Conservation (phyloP, 495 filamentous ascomycete species). For the Aspergillus leporis region DNA sequence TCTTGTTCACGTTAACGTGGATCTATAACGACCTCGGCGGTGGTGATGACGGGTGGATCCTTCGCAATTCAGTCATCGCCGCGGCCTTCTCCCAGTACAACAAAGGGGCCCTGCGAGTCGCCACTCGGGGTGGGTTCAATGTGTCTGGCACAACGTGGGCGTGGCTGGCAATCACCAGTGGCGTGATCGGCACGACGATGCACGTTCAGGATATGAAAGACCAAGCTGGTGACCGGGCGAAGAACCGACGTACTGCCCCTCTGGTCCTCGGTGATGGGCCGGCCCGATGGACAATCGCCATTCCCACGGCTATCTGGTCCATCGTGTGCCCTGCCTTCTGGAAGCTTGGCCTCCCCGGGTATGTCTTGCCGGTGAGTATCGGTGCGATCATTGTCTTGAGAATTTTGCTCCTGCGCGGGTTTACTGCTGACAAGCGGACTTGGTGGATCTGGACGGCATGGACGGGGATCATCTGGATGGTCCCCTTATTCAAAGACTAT, state of each 20-base stretch:
- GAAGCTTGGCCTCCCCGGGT: slow-evolving; percentile 19
- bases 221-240: slow-evolving; percentile 43
- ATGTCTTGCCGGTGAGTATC: neutral
- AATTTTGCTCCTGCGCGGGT: neutral
- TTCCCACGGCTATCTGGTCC: slow-evolving; percentile 45
- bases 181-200: slow-evolving; percentile 50
- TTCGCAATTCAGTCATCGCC: slow-evolving; percentile 49
- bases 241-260: slow-evolving; percentile 42
- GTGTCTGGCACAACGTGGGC: neutral
- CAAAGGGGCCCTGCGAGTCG: slow-evolving; percentile 28
- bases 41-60: slow-evolving; percentile 35
- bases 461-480: too few species aligned
- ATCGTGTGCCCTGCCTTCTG: slow-evolving; percentile 39
- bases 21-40: slow-evolving; percentile 59
- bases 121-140: neutral
- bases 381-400: neutral
- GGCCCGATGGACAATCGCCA: slow-evolving; percentile 40
- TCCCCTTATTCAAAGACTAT: too few species aligned
- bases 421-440: neutral
- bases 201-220: slow-evolving; percentile 55
- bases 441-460: neutral
- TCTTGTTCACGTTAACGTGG: slow-evolving; percentile 42
- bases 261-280: slow-evolving; percentile 43
- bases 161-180: slow-evolving; percentile 48
- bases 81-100: slow-evolving; percentile 38